phyloP scores from a whole-genome alignment of 2,329 filamentous ascomycete genomes.

The Phaeosphaeriaceae sp. region DNA sequence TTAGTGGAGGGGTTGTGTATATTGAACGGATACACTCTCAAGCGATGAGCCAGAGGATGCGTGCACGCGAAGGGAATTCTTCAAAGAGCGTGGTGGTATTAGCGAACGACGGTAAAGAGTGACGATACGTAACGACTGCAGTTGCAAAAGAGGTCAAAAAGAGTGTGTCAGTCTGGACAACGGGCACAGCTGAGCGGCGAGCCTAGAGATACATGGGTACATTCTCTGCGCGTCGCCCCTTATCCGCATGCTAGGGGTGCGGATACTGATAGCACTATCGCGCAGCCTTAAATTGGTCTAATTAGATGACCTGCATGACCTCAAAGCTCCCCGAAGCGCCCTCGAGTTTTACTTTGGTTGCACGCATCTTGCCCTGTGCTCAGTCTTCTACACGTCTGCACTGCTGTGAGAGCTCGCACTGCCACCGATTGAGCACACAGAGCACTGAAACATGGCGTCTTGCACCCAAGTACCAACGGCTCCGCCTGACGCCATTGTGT shows the following conservation, averaged over 20 bases:
- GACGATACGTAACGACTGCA: constrained; percentile 29
- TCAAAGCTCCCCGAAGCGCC: constrained; percentile 30
- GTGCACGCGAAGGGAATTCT: constrained; percentile 13
- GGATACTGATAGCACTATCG: constrained; percentile 35
- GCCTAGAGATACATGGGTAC: constrained; percentile 34
- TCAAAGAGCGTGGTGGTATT: constrained; percentile 36
- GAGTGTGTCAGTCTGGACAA: constrained; percentile 23
- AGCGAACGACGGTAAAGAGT: constrained; percentile 32
- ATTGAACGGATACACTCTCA: constrained; percentile 14
- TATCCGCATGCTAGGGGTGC: constrained; percentile 37
- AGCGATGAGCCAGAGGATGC: constrained; percentile 24
- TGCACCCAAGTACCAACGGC: constrained; percentile 13
- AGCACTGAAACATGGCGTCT: constrained; percentile 18
- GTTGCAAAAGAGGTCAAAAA: constrained; percentile 31
- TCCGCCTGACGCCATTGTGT: constrained; percentile 15
- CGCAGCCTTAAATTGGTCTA: constrained; percentile 44
- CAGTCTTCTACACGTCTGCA: constrained; percentile 3
- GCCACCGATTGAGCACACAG: constrained; percentile 15
- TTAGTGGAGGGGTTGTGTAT: constrained; percentile 14
- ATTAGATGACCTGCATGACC: constrained; percentile 43
- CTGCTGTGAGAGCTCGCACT: constrained; percentile 8
- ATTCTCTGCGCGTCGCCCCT: constrained; percentile 31
- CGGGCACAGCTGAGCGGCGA: constrained; percentile 26
- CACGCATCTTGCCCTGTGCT: constrained; percentile 17
- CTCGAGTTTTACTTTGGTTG: constrained; percentile 32